Evolutionary conservation across 305 asterid genomes (phyloP).

Genomic region (Petunia hybrid): DNA sequence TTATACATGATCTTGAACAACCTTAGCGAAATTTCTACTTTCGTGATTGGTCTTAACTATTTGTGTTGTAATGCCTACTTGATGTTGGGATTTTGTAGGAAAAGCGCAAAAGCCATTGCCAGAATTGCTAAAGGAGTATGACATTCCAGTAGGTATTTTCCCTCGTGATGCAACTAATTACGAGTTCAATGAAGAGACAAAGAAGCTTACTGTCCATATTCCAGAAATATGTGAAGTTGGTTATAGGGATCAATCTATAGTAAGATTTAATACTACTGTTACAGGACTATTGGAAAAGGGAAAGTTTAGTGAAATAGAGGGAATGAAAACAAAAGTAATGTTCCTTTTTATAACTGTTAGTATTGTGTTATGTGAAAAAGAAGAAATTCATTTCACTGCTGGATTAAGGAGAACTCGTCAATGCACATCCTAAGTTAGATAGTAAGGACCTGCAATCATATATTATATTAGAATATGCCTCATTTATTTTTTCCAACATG

Average conservation of each 20-base stretch:
- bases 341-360: conserved; percentile 65
- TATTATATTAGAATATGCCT: no score
- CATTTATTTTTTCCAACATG: no score
- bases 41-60: background rate
- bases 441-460: no score
- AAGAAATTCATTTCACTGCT: conserved; percentile 73
- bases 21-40: no score
- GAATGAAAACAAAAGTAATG: conserved; percentile 77
- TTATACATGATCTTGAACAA: no score
- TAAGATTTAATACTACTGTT: conserved; percentile 61
- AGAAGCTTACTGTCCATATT: conserved; percentile 59
- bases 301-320: conserved; percentile 66
- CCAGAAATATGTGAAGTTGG: conserved; percentile 68
- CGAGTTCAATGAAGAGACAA: no score
- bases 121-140: no score
- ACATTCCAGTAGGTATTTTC: no score
- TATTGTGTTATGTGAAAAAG: conserved; percentile 65
- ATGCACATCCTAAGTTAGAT: no score
- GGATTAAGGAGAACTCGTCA: conserved; percentile 86
- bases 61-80: background rate
- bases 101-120: no score
- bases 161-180: no score
- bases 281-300: conserved; percentile 71
- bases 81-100: conserved; percentile 28
- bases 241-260: conserved; percentile 71